Base-by-base conservation (phyloP, 352 stramenopile species). In the Phytopythium litorale region DNA sequence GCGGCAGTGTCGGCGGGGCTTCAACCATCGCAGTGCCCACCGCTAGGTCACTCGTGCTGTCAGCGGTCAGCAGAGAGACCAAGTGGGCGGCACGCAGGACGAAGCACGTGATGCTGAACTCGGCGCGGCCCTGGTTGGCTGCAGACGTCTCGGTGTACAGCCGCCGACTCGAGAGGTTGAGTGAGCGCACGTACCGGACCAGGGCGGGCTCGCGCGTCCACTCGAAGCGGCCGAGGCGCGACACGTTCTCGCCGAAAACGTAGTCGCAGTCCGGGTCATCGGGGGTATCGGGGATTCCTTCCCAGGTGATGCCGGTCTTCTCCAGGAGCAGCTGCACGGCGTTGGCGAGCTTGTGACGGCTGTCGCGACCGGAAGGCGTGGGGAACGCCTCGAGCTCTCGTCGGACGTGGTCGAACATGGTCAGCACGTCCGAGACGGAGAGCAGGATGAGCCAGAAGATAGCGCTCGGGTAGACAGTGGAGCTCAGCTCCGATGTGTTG, bases 131-230 rank as follows among this genome's bases (percentile, higher is more conserved):
- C 19, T 67, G 53, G 52, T 51, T 38, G 7, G 64, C 60, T 3
- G 40, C 48, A 8, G 21, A 43, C 19, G 71, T 52, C 7, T 76
- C 59, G 0, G 33, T 19, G 40, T 73, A 68, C 23, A 73, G 37
- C 11, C 66, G 69, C 3, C 69, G 66, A 6, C 63, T 73, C 1
- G 66, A 76, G 9, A 73, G 55, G 48, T 76, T 76, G 3, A 73
- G 61, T 48, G 64, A 69, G 18, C 67, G 70, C n/a, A 72, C 58
- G 42, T 68, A 77, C 1, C 50, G 38, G 16, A 67, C 53, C 11
- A 75, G 63, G 9, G 56, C 48, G 18, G 58, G 55, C 12, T 60
- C 66, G 30, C 45, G 57, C n/a, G 57, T 40, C 67, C 70, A 77
- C 18, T 30, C 23, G 42, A 69, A 66, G 12, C 16, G 33, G 1